Evolutionary conservation across 768 basidiomycete genomes (phyloP).

Genomic region (Gymnopilus dilepis): DNA sequence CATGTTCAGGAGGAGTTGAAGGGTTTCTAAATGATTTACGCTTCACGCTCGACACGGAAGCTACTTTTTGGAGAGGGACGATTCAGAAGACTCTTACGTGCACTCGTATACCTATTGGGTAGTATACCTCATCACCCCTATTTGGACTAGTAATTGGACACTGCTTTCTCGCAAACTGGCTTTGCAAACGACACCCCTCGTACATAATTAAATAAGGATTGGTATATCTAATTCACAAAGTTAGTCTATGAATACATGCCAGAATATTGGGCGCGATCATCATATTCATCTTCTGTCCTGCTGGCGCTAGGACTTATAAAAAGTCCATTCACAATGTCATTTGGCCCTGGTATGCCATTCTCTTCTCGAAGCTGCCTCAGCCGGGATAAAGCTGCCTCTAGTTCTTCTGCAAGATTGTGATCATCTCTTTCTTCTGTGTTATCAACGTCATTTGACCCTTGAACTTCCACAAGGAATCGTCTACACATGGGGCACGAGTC

Average conservation of each 20-base stretch:
- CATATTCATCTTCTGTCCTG: background rate
- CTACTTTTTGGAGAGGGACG: too few species aligned
- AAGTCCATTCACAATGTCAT: background rate
- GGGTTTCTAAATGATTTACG: background rate
- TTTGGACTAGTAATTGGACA: conserved; percentile 2
- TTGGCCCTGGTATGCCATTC: background rate
- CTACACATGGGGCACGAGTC: conserved; percentile 74
- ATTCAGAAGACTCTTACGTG: background rate
- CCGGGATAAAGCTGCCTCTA: background rate
- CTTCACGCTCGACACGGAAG: background rate
- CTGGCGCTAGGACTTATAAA: background rate
- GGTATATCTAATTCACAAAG: background rate
- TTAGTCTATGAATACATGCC: conserved; percentile 63
- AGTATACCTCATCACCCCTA: background rate
- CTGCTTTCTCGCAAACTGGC: background rate
- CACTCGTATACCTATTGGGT: background rate
- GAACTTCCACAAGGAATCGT: conserved; percentile 41
- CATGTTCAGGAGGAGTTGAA: conserved; percentile 76
- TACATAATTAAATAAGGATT: background rate
- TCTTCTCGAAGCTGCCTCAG: background rate
- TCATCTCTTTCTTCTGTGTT: background rate
- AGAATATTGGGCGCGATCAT: conserved; percentile 38
- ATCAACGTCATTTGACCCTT: background rate
- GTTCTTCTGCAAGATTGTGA: background rate
- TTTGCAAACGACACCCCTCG: background rate